Conservation (phyloP, 2,329 filamentous ascomycete genomes). For the Penicillium crustosum region DNA sequence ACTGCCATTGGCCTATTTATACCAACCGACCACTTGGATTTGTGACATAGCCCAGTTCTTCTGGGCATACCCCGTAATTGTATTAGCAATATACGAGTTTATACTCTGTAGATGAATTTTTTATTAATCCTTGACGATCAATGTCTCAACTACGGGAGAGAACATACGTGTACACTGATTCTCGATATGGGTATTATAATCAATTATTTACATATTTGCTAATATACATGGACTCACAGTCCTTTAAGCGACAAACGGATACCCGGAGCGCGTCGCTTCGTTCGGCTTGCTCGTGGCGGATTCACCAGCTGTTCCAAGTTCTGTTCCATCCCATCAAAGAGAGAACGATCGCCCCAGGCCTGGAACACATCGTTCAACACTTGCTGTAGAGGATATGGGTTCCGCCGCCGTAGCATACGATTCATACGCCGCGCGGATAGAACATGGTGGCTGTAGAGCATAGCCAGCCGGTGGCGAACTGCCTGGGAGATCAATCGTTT, state of each 20-base stretch:
- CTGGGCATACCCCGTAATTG: not conserved
- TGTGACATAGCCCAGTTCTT: conserved; percentile 1
- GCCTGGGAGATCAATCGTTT: conserved; percentile 31
- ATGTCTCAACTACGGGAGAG: not conserved
- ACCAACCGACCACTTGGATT: not conserved
- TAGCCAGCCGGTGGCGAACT: conserved; percentile 38
- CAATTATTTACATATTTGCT: conserved; percentile 11
- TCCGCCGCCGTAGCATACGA: conserved; percentile 37
- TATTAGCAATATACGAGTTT: not conserved
- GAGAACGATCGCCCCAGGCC: conserved; percentile 34
- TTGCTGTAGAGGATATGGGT: conserved; percentile 34
- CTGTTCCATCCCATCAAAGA: conserved; percentile 30
- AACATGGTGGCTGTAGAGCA: conserved; percentile 36
- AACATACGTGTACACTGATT: not conserved
- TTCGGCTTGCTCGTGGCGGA: conserved; percentile 17
- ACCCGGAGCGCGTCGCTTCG: conserved; percentile 10
- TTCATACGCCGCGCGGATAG: conserved; percentile 36
- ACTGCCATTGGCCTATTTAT: conserved; percentile 12
- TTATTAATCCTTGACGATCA: not conserved
- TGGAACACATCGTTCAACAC: conserved; percentile 35
- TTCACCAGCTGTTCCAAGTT: conserved; percentile 27
- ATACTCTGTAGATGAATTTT: not conserved
- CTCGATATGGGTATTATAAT: conserved; percentile 4
- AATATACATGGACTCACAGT: conserved; percentile 10
- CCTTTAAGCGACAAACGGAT: conserved; percentile 12